phyloP scores from a whole-genome alignment of 495 filamentous ascomycete genomes.

The Xylona heveae region DNA sequence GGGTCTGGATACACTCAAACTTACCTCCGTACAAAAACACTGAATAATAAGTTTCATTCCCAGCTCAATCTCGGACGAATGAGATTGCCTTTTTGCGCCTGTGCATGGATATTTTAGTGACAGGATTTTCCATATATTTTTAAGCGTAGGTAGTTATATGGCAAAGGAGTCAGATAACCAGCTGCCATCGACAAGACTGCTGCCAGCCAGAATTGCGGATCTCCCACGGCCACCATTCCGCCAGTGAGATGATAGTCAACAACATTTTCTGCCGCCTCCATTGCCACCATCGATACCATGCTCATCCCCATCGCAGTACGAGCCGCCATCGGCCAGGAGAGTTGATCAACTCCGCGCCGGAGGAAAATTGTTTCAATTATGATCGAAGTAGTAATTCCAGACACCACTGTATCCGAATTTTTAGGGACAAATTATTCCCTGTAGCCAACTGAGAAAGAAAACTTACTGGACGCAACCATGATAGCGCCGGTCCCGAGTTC shows the following conservation, averaged over 20 bases:
- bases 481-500: slow-evolving; percentile 18
- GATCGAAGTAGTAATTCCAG: slow-evolving; percentile 21
- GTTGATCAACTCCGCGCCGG: slow-evolving; percentile 17
- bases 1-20: no score
- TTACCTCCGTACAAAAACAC: no score
- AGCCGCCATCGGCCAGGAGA: slow-evolving; percentile 17
- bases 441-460: no score
- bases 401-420: slow-evolving; percentile 14
- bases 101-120: no score
- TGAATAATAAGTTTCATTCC: no score
- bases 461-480: slow-evolving; percentile 20
- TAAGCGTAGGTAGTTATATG: slow-evolving; percentile 24
- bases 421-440: no score
- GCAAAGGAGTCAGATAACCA: slow-evolving; percentile 23
- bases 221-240: slow-evolving; percentile 17
- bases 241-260: slow-evolving; percentile 27
- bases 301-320: slow-evolving; percentile 27
- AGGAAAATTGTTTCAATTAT: slow-evolving; percentile 23
- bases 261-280: slow-evolving; percentile 22
- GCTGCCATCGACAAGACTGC: slow-evolving; percentile 18
- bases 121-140: slow-evolving; percentile 21
- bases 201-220: slow-evolving; percentile 16
- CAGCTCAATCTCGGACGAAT: no score
- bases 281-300: slow-evolving; percentile 24
- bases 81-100: no score